phyloP scores from a whole-genome alignment of 2,329 filamentous ascomycete species.

The Aspergillus novoparasiticus region DNA sequence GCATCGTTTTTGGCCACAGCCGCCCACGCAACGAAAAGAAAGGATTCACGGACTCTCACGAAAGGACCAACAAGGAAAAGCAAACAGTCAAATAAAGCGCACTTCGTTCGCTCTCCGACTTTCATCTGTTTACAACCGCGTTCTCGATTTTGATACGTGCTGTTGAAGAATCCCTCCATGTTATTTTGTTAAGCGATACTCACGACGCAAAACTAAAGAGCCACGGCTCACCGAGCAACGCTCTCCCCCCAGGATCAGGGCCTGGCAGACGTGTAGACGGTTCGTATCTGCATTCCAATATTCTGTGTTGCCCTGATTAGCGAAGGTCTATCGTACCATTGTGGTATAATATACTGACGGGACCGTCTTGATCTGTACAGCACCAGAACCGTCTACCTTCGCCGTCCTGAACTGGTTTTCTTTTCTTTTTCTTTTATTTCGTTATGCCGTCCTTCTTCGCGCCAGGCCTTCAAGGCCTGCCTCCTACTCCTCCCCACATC shows the following conservation, averaged over 20 bases:
- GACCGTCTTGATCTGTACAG: constrained; percentile 19
- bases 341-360: constrained; percentile 25
- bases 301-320: constrained; percentile 2
- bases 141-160: constrained; percentile 15
- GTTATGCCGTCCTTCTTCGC: constrained; percentile 48
- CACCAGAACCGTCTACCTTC: constrained; percentile 37
- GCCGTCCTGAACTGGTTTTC: constrained; percentile 38
- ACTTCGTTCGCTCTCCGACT: constrained; percentile 31
- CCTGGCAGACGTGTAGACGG: constrained; percentile 46
- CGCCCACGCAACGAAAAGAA: constrained; percentile 2
- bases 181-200: constrained; percentile 42
- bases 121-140: constrained; percentile 15
- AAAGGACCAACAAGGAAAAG: constrained; percentile 20
- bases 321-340: constrained; percentile 7
- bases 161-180: constrained; percentile 38
- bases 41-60: constrained; percentile 11
- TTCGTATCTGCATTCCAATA: constrained; percentile 30
- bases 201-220: constrained; percentile 34
- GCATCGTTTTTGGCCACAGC: constrained; percentile 12
- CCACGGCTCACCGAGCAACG: constrained; percentile 45
- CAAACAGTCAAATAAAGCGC: constrained; percentile 16
- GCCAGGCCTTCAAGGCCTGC: constrained; percentile 43
- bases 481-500: constrained; percentile 46
- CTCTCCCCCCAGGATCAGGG: constrained; percentile 43
- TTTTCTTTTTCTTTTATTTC: constrained; percentile 19